Conservation (phyloP, 176 grass and related monocot species). For the Metroxylon sagu region DNA sequence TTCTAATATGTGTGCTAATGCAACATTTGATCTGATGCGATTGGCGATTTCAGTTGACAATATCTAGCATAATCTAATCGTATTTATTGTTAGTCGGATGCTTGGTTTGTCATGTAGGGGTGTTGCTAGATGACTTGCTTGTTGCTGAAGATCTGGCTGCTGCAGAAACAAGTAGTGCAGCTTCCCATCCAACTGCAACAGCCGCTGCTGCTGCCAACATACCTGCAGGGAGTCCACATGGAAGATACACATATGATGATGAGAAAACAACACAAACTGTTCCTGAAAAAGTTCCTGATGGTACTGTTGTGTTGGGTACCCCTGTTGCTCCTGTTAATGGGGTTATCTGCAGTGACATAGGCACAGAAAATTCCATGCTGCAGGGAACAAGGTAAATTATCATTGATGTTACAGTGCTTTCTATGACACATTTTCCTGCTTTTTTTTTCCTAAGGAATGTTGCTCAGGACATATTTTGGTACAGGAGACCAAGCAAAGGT, state of each 20-base stretch:
- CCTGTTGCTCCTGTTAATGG: constrained; percentile 90
- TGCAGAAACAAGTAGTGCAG: constrained; percentile 67
- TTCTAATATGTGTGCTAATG: no score
- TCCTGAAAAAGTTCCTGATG: constrained; percentile 49
- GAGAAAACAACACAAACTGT: constrained; percentile 51
- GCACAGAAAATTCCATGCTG: constrained; percentile 75
- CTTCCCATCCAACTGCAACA: constrained; percentile 65
- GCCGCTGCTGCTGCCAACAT: constrained; percentile 33
- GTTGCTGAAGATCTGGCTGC: constrained; percentile 93
- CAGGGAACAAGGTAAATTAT: constrained; percentile 70
- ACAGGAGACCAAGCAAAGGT: constrained; percentile 41
- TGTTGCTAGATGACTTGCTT: constrained; percentile 90
- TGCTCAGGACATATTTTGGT: constrained; percentile 5
- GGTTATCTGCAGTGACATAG: constrained; percentile 74
- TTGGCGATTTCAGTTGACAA: no score
- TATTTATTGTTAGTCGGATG: neutral
- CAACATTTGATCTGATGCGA: no score
- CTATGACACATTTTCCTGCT: no score
- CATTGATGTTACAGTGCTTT: no score
- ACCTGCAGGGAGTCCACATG: constrained; percentile 43
- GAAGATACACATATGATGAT: constrained; percentile 52
- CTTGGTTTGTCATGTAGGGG: constrained; percentile 37
- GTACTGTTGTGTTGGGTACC: constrained; percentile 78
- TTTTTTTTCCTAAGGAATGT: no score
- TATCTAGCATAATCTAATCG: no score